phyloP scores from a whole-genome alignment of 139 green algal genomes.

The Chlorella sp. region DNA sequence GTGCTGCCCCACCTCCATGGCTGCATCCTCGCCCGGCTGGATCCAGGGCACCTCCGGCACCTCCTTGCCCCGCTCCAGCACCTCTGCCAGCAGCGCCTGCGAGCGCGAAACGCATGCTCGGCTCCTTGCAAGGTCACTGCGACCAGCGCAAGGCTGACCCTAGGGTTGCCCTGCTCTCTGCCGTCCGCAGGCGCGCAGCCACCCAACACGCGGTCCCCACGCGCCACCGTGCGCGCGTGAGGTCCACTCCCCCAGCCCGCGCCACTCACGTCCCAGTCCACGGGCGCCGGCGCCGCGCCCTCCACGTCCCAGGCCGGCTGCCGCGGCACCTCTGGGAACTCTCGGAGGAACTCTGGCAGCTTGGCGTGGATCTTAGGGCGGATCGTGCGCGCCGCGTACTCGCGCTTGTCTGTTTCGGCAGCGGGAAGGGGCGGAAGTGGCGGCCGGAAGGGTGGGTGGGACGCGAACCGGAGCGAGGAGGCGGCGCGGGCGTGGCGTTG shows the following conservation, averaged over 20 bases:
- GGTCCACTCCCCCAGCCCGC: too few species aligned
- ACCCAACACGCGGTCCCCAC: too few species aligned
- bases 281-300: neutral
- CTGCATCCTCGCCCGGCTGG: constrained; percentile 73
- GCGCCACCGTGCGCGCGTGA: too few species aligned
- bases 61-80: constrained; percentile 42
- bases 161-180: too few species aligned
- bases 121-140: neutral
- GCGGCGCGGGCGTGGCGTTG: neutral
- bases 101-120: constrained; percentile 36
- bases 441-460: neutral
- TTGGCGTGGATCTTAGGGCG: constrained; percentile 87
- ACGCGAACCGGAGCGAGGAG: neutral
- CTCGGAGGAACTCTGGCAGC: constrained; percentile 83
- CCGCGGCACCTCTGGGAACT: constrained; percentile 50
- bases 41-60: constrained; percentile 92
- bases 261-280: neutral
- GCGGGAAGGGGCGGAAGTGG: too few species aligned
- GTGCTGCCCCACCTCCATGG: constrained; percentile 39
- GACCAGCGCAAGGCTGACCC: neutral
- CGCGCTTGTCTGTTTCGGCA: constrained; percentile 90
- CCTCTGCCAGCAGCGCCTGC: constrained; percentile 78
- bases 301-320: constrained; percentile 6
- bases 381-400: constrained; percentile 90
- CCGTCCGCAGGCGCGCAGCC: too few species aligned